Evolutionary conservation across 441 rosid species (phyloP).

Genomic region (Syzygium syzygioides): DNA sequence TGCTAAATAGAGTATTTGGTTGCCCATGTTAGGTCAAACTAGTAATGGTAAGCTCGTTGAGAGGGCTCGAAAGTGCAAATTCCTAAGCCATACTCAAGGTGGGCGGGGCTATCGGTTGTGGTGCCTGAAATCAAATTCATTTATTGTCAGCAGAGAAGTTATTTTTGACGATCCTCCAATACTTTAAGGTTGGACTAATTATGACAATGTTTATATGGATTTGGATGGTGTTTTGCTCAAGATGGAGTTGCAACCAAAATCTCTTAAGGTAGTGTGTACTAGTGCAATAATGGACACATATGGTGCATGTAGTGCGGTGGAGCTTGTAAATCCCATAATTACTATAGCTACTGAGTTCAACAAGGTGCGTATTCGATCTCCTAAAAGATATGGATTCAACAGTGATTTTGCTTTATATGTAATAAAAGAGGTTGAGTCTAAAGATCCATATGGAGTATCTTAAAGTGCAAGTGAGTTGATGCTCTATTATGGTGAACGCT

Average conservation of each 20-base stretch:
- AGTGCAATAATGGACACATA: neutral
- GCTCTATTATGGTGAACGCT: rapidly evolving
- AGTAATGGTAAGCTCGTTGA: neutral
- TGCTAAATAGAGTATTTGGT: neutral
- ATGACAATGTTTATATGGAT: neutral
- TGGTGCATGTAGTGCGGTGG: neutral
- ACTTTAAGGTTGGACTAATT: neutral
- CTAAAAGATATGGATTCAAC: too few species aligned
- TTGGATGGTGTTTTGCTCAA: neutral
- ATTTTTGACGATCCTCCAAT: too few species aligned
- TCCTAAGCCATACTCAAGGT: neutral
- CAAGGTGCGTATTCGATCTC: neutral
- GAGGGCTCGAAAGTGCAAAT: neutral
- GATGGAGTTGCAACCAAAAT: neutral
- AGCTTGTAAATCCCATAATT: neutral
- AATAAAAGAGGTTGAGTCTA: neutral
- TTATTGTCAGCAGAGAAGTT: neutral
- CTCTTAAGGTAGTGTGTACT: neutral
- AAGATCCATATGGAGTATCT: neutral
- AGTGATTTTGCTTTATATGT: too few species aligned
- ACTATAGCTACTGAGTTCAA: neutral
- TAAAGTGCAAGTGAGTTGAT: neutral
- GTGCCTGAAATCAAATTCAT: neutral
- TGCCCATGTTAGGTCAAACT: neutral
- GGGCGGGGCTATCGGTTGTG: neutral